These are phyloP conservation scores for Ochetophila trinervis DNA, from an alignment of 306 rosid species.

Conservation along the genomic window DNA sequence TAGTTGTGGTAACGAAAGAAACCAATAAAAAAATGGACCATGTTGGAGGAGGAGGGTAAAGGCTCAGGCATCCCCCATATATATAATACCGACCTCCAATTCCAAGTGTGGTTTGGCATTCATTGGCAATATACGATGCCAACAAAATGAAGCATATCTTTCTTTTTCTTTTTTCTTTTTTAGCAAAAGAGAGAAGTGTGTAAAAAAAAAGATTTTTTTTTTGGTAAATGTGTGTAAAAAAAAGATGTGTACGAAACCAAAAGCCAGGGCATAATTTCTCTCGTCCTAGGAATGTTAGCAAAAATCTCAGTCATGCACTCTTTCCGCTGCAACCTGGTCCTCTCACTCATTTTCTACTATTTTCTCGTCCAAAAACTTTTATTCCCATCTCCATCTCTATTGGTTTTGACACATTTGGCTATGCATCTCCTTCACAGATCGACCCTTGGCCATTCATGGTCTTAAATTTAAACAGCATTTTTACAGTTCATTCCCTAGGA, in stretches of 20 bases:
- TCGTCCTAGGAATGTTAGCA: not conserved
- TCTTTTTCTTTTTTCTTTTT: too few relatives aligned
- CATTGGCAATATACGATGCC: conserved; percentile 9
- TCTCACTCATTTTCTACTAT: not conserved
- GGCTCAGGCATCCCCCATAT: not conserved
- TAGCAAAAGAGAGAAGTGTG: not conserved
- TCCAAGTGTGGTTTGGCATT: conserved; percentile 13
- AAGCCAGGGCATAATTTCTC: not conserved
- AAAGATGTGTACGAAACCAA: not conserved
- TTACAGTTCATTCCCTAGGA: too few relatives aligned
- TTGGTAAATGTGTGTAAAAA: too few relatives aligned
- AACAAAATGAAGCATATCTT: not conserved
- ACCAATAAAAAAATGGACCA: not conserved
- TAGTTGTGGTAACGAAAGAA: not conserved
- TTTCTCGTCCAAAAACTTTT: conserved; percentile 3
- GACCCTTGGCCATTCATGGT: too few relatives aligned
- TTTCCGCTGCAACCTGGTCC: not conserved
- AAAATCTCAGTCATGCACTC: not conserved
- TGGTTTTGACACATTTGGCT: too few relatives aligned
- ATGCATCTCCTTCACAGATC: too few relatives aligned
- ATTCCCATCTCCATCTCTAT: too few relatives aligned
- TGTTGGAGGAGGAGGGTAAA: not conserved
- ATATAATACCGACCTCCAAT: too few relatives aligned
- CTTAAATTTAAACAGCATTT: too few relatives aligned
- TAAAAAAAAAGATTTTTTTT: not conserved